phyloP scores from a whole-genome alignment of 2,329 filamentous ascomycete genomes.

The Hypoxylon sp. region DNA sequence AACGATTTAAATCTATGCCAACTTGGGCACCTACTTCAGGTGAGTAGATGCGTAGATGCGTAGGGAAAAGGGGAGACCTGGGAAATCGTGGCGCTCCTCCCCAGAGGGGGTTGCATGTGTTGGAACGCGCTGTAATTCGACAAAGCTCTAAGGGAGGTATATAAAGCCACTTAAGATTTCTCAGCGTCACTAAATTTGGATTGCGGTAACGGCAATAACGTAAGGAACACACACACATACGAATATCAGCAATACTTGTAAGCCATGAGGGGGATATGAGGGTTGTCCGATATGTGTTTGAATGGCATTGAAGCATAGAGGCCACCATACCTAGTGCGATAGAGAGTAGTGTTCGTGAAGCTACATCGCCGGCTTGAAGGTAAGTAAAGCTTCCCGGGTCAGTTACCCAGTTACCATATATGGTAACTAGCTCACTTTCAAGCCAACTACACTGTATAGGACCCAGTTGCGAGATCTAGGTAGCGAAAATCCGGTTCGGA shows the following conservation, averaged over 20 bases:
- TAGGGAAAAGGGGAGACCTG: background rate
- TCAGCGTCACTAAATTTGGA: conserved; percentile 27
- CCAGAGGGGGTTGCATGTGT: conserved; percentile 23
- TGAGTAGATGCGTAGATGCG: conserved; percentile 9
- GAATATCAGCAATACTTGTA: background rate
- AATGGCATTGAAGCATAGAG: background rate
- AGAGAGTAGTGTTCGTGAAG: background rate
- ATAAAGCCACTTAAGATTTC: conserved; percentile 10
- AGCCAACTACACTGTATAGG: conserved; percentile 1
- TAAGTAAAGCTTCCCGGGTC: conserved; percentile 12
- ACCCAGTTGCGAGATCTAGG: conserved; percentile 21
- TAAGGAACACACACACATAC: conserved; percentile 2
- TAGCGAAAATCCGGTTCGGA: conserved; percentile 12
- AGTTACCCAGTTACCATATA: conserved; percentile 5
- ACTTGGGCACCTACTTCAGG: background rate
- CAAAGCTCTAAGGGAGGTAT: conserved; percentile 15
- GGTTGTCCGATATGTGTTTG: background rate
- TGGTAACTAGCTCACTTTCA: conserved; percentile 11
- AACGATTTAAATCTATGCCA: background rate
- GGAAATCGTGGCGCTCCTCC: background rate
- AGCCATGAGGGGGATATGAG: background rate
- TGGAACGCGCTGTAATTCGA: conserved; percentile 29
- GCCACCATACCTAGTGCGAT: background rate
- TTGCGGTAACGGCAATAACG: background rate
- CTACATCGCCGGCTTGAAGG: conserved; percentile 5